Evolutionary conservation across 768 basidiomycete species (phyloP), one percentile per base, ranked within the genome.

Genomic region (Agrocybe pediades): DNA sequence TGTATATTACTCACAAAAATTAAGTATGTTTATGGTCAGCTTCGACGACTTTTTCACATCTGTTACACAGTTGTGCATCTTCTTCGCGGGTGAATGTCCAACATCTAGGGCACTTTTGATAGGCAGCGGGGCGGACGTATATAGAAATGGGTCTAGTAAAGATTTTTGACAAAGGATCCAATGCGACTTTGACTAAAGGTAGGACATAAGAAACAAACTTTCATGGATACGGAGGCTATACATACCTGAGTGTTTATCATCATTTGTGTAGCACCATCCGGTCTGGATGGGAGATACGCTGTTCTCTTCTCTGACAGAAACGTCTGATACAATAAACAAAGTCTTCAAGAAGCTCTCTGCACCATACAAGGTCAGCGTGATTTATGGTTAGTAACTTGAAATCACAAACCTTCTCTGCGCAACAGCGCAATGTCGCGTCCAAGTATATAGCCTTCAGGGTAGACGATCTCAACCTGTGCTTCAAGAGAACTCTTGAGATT

Each of bases 61-160:
- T 79, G 17, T 54, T 54, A 69, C 95, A 96, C 9, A 95, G 67
- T 9, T 66, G 64, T 16, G 85, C 78, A 11, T 74, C 67, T 36
- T 74, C 65, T 9, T 66, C 59, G 13, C 87, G 77, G 2, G 84
- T 86, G 65, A 79, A 88, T 6, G 84, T 87, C 94, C 95, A 97
- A 68, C 96, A 98, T 15, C 95, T 82, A 20, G 94, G 91, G 66
- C 96, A 98, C 67, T 96, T 95, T 19, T 74, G 63, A 47, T 70
- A 55, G 3, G 68, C 71, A 9, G 92, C 82, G 15, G 90, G 87
- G 16, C 77, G 75, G n/a, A 90, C 73, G 13, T 80, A 77, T 49
- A 92, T 70, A 0, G 68, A 33, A 11, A 58, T 24, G 16, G 26
- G 30, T 65, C 44, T 48, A 23, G 23, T 17, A 41, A 49, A 9